Evolutionary conservation across 2,329 filamentous ascomycete species (phyloP), one percentile per base, ranked within the genome.

Genomic region (Grosmannia serpens): DNA sequence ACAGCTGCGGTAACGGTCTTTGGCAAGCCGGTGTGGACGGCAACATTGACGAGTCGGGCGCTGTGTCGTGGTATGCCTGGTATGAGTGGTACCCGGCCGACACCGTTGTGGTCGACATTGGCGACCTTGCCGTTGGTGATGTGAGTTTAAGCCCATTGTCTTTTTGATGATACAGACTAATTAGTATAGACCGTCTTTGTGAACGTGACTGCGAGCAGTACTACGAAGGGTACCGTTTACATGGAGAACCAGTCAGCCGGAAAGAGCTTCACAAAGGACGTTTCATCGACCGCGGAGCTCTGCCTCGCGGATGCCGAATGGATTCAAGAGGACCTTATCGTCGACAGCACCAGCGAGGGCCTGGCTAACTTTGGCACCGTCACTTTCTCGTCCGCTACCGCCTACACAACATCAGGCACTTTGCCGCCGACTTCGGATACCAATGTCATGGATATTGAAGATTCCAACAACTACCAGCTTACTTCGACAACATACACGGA

Each of bases 11-110:
- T 22, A 44, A 22, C 15, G 53, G 53, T 29, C 53, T 54, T 17
- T 54, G 53, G 53, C 53, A 54, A 26, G 53, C 53, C n/a, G 33
- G 53, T 20, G 53, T 54, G 4, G 53, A 54, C 35, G 53, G 53
- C 15, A 54, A 54, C 53, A 29, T 54, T 44, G 53, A 54, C 26
- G 33, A 54, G 33, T 27, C 35, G 24, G 53, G 33, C 15, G 26
- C 35, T 11, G 33, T 54, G 3, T 27, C 53, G 13, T 54, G 53
- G 53, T 54, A 54, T 13, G 35, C 53, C 24, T 54, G 53, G 53
- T 54, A 54, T 17, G 53, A 54, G 53, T 54, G 33, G 53, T 54
- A 54, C 26, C 53, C 53, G 8, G 53, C 53, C 22, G 53, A 29
- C 7, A 54, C 53, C 11, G n/a, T 54, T 8, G 53, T 26, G 35